Evolutionary conservation across 23 red algal species (phyloP), one percentile per base, ranked within the genome.

Genomic region (Gracilaria vermiculophylla): DNA sequence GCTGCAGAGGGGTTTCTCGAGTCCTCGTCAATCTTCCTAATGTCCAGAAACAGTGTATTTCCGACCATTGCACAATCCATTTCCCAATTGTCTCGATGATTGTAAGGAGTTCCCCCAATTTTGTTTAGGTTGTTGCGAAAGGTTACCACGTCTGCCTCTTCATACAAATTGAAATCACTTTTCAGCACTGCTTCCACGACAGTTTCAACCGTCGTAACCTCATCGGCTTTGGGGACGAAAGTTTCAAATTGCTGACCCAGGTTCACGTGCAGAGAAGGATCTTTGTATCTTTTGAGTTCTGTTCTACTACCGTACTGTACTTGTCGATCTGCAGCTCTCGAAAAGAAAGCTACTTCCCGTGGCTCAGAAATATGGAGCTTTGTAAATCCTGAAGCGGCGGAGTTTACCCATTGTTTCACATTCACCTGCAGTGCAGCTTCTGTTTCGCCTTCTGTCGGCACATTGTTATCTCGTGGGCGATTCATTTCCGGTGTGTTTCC

Each of bases 81-180:
- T 53, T 97, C 81, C 89, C 89, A 97, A 27, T 48, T 62, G 57
- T 97, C 84, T 47, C 78, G 39, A 20, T 39, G 20, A 19, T 88
- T 69, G 60, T 94, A 93, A 12, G 95, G 95, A 9, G 81, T 88
- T 33, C 65, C 51, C 21, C 66, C 89, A 66, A 97, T 93, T 53
- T 97, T 97, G 84, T 97, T 97, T 23, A 97, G 69, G 62, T 97
- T 97, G 61, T 97, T 97, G 33, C 95, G 70, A 79, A 69, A 97
- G 5, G 89, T 97, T 0, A 97, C 69, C 49, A 97, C 58, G 41
- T 97, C 83, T 19, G 79, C 78, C 34, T 92, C 51, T 45, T 77
- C 28, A 13, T 73, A 78, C 20, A 16, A 13, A 36, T 70, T 55
- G 29, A 50, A 64, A 37, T 43, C 50, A 4, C 53, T 20, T 16